Base-by-base conservation (phyloP, 1,284 basidiomycete species). In the Cutaneotrichosporon dermatis region DNA sequence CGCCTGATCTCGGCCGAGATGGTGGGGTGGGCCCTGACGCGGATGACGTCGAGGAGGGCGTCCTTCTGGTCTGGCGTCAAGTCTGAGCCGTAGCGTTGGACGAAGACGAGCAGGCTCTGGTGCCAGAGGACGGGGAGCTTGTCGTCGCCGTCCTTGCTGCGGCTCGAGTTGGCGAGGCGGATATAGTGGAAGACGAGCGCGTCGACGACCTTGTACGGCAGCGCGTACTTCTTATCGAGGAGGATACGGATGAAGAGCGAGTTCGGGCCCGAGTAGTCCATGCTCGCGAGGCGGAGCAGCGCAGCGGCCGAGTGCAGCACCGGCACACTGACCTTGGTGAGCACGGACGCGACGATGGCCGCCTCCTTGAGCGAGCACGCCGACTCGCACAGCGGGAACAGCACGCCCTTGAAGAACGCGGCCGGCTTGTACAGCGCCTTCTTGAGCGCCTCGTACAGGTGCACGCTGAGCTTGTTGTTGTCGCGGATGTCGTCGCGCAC, bases 171-270 rank as follows among this genome's bases (percentile, higher is more conserved):
- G 6, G 90, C 90, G 57, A 98, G 87, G 41, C 92, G 87, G 69
- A 99, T 90, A 76, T 94, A 99, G 80, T 99, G 96, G 82, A 96
- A 97, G 11, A 99, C 93, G 58, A 99, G 85, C 4, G 91, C 89
- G 72, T 99, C 96, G 59, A 99, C 87, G 33, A 97, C 95, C 80
- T 99, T 97, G 83, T 95, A 99, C 0, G 96, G 96, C 41, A 99
- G 81, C 56, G 96, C 92, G 75, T 96, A 92, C 78, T 99, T 99
- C 79, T 99, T 99, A 81, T 99, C 96, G 54, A 99, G 82, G 25
- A 99, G 82, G 11, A 99, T 90, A 33, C 96, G 90, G 74, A 99
- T 97, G 80, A 99, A 97, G 34, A 99, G 84, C 10, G 92, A 96
- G 67, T 93, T 97, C 0, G 96, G 90, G 10, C 94, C 92, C n/a